phyloP scores from a whole-genome alignment of 2,329 filamentous ascomycete genomes.

The Proliferodiscus dingleyae region DNA sequence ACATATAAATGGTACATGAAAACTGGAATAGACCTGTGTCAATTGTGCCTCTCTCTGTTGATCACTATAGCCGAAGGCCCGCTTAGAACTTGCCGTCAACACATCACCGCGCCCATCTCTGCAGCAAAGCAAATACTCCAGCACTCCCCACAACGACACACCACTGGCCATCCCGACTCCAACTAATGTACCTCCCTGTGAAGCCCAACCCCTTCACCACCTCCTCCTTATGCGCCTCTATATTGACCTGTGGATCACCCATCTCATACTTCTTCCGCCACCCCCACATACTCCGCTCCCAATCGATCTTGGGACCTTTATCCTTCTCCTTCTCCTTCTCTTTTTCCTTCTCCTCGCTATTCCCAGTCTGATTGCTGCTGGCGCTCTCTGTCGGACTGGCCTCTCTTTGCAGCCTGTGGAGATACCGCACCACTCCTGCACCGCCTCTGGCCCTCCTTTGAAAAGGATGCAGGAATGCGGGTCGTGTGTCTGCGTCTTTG shows the following conservation, averaged over 20 bases:
- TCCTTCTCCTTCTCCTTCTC: conserved; percentile 2
- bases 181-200: conserved; percentile 26
- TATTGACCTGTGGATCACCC: conserved; percentile 6
- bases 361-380: neutral
- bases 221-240: conserved; percentile 24
- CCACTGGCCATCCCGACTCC: conserved; percentile 28
- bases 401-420: conserved; percentile 2
- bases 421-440: neutral
- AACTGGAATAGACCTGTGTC: too few relatives aligned
- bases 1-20: too few relatives aligned
- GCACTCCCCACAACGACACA: conserved; percentile 29
- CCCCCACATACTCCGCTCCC: conserved; percentile 8
- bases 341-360: neutral
- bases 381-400: conserved; percentile 6
- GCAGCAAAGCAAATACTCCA: conserved; percentile 23
- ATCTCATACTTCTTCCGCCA: conserved; percentile 28
- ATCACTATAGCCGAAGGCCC: too few relatives aligned
- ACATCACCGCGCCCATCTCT: conserved; percentile 13
- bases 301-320: conserved; percentile 14
- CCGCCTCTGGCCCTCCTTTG: conserved; percentile 14
- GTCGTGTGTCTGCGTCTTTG: conserved; percentile 9
- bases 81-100: too few relatives aligned
- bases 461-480: conserved; percentile 20
- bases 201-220: conserved; percentile 18
- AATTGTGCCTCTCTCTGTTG: too few relatives aligned